Conservation (phyloP, 495 filamentous ascomycete species). For the Aspergillus sparsus region DNA sequence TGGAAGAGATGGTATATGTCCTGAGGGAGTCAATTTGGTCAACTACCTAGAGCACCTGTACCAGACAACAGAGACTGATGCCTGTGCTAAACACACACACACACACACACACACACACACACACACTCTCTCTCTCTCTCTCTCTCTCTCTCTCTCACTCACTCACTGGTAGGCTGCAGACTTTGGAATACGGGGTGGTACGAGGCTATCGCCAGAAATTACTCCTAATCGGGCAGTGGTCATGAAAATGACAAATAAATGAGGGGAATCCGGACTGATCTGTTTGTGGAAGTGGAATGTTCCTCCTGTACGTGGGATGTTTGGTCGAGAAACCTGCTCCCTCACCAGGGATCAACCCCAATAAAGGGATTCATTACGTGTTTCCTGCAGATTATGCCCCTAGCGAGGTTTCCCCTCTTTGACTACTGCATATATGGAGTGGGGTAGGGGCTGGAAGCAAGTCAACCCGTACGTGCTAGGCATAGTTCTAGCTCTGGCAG, state of each 20-base stretch:
- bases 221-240: not conserved
- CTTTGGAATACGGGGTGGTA: not conserved
- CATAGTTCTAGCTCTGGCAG: too few relatives aligned
- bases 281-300: not conserved
- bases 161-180: not conserved
- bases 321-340: too few relatives aligned
- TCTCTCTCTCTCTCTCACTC: too few relatives aligned
- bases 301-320: not conserved
- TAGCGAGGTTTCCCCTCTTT: not conserved
- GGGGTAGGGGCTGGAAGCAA: not conserved
- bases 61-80: not conserved
- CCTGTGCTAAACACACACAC: too few relatives aligned
- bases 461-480: not conserved
- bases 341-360: not conserved
- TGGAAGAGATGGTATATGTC: not conserved
- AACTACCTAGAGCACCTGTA: not conserved
- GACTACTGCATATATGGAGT: not conserved
- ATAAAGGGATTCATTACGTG: not conserved
- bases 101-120: too few relatives aligned
- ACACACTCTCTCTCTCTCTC: too few relatives aligned
- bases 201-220: not conserved
- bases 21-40: not conserved
- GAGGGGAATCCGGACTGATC: not conserved
- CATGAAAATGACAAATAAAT: not conserved
- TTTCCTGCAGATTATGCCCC: not conserved